Base-by-base conservation (phyloP, 73 alveolate genomes). In the Symbiodinium natans region DNA sequence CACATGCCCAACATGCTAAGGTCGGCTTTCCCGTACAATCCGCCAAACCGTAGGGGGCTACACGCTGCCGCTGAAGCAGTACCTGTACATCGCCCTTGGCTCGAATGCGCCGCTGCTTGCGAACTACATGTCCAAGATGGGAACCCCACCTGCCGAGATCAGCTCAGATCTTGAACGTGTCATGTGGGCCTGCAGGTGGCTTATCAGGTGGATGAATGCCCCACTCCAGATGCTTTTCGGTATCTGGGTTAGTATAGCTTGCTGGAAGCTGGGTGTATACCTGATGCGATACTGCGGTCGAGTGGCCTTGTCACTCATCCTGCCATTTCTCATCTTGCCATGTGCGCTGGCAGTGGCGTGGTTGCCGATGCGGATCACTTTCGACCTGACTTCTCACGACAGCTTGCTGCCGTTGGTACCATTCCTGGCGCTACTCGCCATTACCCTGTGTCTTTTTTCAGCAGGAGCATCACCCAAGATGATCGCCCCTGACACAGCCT, bases 381-480 rank as follows among this genome's bases (percentile, higher is more conserved):
- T 63, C 34, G 77, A 63, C 34, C 77, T 63, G 36, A 63, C 77
- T 63, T 63, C 77, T 15, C 31, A 27, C 39, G 34, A 21, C 77
- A 63, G 77, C 77, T 27, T 29, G 15, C 40, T 63, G 80, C 80
- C 80, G 11, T 11, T 29, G 17, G 11, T 63, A 31, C 80, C 80
- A 25, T 63, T 63, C 27, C 80, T 63, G 19, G 80, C 36, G 80
- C 80, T 63, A 36, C 80, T 63, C 80, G 27, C 80, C 33, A 63
- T 63, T 36, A 63, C 80, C 36, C 27, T 63, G 33, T 63, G 80
- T 29, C 80, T 63, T 63, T 63, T 63, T 63, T 63, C 80, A 29
- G 80, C 80, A 63, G 80, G 80, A 63, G 80, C 80, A 17, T 63
- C 80, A n/a, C 80, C 80, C 15, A 63, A 63, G 80, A 63, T 63